These are phyloP conservation scores for Umbilicaria muhlenbergii DNA, from an alignment of 495 filamentous ascomycete genomes.

Conservation along the genomic window DNA sequence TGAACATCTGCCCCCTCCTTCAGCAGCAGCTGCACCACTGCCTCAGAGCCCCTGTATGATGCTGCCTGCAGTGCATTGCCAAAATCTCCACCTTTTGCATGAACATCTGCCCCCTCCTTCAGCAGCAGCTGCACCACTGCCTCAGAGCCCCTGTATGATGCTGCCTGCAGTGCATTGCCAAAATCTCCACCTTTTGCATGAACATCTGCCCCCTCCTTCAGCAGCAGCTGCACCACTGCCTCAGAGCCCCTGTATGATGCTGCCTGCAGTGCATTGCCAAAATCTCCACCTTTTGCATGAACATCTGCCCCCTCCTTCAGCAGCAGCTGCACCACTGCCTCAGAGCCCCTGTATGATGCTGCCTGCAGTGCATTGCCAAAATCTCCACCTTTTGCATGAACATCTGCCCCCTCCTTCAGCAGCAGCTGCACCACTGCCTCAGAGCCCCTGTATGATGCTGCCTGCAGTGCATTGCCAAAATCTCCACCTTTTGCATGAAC, in stretches of 20 bases:
- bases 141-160: conserved; percentile 3
- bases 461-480: conserved; percentile 13
- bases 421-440: conserved; percentile 16
- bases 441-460: conserved; percentile 5
- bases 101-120: conserved; percentile 10
- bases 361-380: conserved; percentile 14
- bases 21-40: conserved; percentile 15
- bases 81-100: background rate
- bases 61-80: conserved; percentile 6
- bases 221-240: conserved; percentile 16
- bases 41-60: background rate
- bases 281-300: conserved; percentile 3
- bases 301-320: conserved; percentile 13
- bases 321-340: conserved; percentile 16
- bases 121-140: conserved; percentile 17
- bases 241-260: conserved; percentile 5
- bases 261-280: conserved; percentile 12
- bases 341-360: conserved; percentile 5
- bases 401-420: conserved; percentile 12
- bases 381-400: conserved; percentile 1
- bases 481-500: conserved; percentile 1
- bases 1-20: conserved; percentile 12
- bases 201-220: conserved; percentile 12
- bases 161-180: conserved; percentile 13
- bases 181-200: conserved; percentile 4